A percentile compares a stretch with the other conserved stretches of the same genome.
phyloP scores from a whole-genome alignment of 805 yeast species.

The Saccharomyces kudriavzevii region DNA sequence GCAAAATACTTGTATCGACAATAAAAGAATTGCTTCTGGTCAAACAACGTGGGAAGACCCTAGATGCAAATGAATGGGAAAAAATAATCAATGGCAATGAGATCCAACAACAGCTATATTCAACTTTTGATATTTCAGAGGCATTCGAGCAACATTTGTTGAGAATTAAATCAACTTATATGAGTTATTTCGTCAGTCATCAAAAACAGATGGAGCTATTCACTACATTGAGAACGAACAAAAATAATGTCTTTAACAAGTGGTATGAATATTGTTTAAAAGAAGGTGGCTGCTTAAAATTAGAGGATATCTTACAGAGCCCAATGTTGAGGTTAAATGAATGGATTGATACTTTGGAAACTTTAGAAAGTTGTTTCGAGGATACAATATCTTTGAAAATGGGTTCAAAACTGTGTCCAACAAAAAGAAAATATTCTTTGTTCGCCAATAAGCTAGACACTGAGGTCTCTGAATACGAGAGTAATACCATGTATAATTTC shows the following conservation, averaged over 20 bases:
- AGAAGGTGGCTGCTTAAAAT: constrained; percentile 19
- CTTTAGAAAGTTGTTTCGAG: background rate
- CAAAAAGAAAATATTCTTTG: constrained; percentile 7
- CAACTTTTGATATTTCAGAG: constrained; percentile 24
- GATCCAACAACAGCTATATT: background rate
- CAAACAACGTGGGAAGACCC: background rate
- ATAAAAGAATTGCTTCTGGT: constrained; percentile 1
- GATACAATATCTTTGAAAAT: background rate
- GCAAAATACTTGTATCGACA: constrained; percentile 26
- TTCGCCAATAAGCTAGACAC: constrained; percentile 12
- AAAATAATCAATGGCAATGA: constrained; percentile 2
- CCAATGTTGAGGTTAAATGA: constrained; percentile 30
- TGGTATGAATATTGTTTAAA: constrained; percentile 33
- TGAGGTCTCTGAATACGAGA: constrained; percentile 15
- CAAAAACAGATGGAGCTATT: constrained; percentile 26
- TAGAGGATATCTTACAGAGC: constrained; percentile 27
- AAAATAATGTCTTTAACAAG: constrained; percentile 13
- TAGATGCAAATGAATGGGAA: constrained; percentile 11
- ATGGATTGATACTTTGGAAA: constrained; percentile 13
- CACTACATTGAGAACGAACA: constrained; percentile 11
- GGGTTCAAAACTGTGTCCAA: background rate
- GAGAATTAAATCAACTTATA: constrained; percentile 30
- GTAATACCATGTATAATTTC: constrained; percentile 15
- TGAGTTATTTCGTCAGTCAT: constrained; percentile 29
- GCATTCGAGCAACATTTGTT: constrained; percentile 26